Percentiles rank a stretch among this genome's conserved stretches.
Conservation (phyloP, 805 yeast genomes). For the Kazachstania psychrophila region DNA sequence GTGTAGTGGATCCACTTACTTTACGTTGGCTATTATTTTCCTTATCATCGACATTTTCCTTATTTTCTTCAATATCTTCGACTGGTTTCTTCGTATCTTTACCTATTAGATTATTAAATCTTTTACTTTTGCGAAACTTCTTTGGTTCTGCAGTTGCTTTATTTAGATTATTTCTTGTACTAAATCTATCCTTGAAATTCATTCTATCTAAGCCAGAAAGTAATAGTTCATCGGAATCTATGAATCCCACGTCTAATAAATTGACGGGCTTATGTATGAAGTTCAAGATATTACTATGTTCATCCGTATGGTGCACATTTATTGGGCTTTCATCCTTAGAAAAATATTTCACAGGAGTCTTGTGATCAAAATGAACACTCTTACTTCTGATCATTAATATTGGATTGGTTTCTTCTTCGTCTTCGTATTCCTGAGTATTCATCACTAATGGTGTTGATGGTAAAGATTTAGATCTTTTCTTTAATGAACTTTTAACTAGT, state of each 20-base stretch:
- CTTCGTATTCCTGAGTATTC: background rate
- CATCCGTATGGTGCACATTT: constrained; percentile 42
- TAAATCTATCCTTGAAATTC: background rate
- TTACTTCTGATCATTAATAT: constrained; percentile 47
- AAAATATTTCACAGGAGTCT: constrained; percentile 66
- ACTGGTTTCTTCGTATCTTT: background rate
- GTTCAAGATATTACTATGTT: constrained; percentile 25
- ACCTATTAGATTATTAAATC: constrained; percentile 8
- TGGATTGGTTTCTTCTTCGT: constrained; percentile 3
- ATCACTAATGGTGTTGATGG: constrained; percentile 28
- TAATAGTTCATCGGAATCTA: constrained; percentile 8
- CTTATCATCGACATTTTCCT: background rate
- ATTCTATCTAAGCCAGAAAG: constrained; percentile 6
- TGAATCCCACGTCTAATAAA: constrained; percentile 3
- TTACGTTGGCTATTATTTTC: background rate
- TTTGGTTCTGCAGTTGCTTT: background rate
- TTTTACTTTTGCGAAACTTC: constrained; percentile 11
- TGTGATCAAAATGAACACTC: constrained; percentile 75
- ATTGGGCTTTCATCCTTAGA: constrained; percentile 69
- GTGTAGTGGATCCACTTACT: background rate
- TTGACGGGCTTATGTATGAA: constrained; percentile 16
- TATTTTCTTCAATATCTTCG: background rate
- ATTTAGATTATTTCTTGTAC: background rate
- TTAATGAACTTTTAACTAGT: constrained; percentile 37
- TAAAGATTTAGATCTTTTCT: constrained; percentile 33